Evolutionary conservation across 2,329 filamentous ascomycete species (phyloP).

Genomic region (Talaromyces sp.): DNA sequence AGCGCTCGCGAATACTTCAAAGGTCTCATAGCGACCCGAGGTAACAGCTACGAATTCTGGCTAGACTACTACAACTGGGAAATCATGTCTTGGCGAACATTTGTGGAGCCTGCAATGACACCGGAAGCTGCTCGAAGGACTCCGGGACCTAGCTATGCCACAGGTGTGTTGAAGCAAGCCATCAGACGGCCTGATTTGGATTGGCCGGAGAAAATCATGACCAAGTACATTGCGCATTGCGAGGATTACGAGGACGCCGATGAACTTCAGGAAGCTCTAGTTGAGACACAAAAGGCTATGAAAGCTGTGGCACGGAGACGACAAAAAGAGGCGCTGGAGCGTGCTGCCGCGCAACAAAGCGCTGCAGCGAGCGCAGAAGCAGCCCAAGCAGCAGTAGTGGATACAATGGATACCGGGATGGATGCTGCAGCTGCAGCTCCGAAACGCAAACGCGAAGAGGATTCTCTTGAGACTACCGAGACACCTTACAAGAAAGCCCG

Average conservation of each 20-base stretch:
- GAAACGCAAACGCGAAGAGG: conserved; percentile 73
- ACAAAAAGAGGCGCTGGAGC: conserved; percentile 50
- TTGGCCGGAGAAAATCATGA: conserved; percentile 50
- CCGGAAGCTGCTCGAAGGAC: conserved; percentile 54
- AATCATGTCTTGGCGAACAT: conserved; percentile 65
- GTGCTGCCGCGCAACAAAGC: not conserved
- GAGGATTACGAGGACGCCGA: conserved; percentile 83
- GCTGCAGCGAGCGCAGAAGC: conserved; percentile 21
- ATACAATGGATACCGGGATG: not conserved
- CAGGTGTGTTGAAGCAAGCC: conserved; percentile 70
- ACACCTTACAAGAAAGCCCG: conserved; percentile 65
- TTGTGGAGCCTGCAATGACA: conserved; percentile 52
- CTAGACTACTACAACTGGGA: conserved; percentile 89
- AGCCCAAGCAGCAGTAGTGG: conserved; percentile 17
- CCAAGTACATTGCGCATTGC: conserved; percentile 55
- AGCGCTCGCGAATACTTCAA: conserved; percentile 77
- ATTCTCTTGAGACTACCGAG: conserved; percentile 48
- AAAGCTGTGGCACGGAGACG: conserved; percentile 63
- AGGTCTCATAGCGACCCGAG: conserved; percentile 64
- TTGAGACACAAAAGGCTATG: conserved; percentile 67
- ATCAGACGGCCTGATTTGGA: conserved; percentile 51
- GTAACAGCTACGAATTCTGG: conserved; percentile 90
- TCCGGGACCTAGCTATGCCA: conserved; percentile 69
- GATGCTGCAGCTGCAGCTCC: conserved; percentile 19
- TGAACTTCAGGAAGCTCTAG: conserved; percentile 68